Evolutionary conservation across 495 filamentous ascomycete species (phyloP), one percentile per base, ranked within the genome.

Genomic region (Penicillium mononematosum): DNA sequence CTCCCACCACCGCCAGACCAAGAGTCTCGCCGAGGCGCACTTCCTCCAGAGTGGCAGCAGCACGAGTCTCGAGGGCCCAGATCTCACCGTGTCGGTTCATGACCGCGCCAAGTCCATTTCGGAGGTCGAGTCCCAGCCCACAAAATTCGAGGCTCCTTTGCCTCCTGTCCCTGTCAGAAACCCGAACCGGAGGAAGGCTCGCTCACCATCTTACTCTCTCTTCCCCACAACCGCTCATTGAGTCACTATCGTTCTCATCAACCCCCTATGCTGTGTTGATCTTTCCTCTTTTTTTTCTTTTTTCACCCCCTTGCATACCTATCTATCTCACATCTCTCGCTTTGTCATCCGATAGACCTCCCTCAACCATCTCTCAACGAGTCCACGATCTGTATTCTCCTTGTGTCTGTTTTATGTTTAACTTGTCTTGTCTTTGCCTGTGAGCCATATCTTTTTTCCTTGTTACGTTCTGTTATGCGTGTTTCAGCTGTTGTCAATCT

Each of bases 171-270:
- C 67, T 11, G 36, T 54, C n/a, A 63, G 53, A 52, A 60, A 67
- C 41, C 56, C 58, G 3, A 62, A 56, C 48, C 58, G 70, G 17
- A 70, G 64, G 58, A 71, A 70, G 59, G 68, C 58, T 61, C 70
- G 75, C 49, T 69, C 68, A 22, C 60, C 72, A 17, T 77, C 75
- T 19, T 79, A 79, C 59, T 79, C 76, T 44, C 73, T 79, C 55
- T 79, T 79, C 55, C 76, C 75, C 8, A 59, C 73, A 19, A 56
- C 62, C 24, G 53, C 66, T 43, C 53, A 62, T 3, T 60, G 29
- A 66, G 54, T 19, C 36, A 5, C 41, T 31, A 45, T 50, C 19
- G 45, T 53, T 29, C 42, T 42, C 14, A 44, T 38, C n/a, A 53
- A 41, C 32, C 17, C 47, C 31, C 7, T 50, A 11, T 25, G 25